Base-by-base conservation (phyloP, 1,139 yeast genomes). In the Hansenula anomala region DNA sequence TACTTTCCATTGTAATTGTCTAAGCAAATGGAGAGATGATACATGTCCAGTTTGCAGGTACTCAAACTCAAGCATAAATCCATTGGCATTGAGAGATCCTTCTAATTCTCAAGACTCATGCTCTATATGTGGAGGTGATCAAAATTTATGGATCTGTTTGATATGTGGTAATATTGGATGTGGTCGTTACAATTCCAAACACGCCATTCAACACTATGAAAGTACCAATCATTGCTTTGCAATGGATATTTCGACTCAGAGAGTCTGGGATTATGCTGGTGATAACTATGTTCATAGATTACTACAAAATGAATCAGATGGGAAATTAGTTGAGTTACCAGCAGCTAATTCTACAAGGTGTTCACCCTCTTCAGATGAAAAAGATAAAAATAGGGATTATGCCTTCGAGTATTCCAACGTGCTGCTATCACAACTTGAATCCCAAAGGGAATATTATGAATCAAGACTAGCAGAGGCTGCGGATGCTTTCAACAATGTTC, bases 201-300 rank as follows among this genome's bases (percentile, higher is more conserved):
- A 90, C 63, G 95, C 96, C 0, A 75, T 86, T 35, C 77, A 81
- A 47, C 97, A 90, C 60, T 89, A 78, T 59, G 75, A 80, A 16
- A 67, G 67, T 14, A 81, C 95, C 0, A 83, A 86, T 4, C 97
- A 90, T 60, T 86, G 96, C 55, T 90, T 87, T 63, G 86, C 96
- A 0, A 88, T 90, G 96, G 96, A 89, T 56, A 67, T 85, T 33
- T 66, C 70, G 15, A 78, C 95, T 0, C 94, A 90, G 44, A 67
- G 97, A 36, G 96, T 90, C 2, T 90, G 97, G 97, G 97, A 90
- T 58, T 90, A 90, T 58, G 90, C 92, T 0, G 92, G 92, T 2
- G 97, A 90, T 56, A 80, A 80, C 46, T 90, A 89, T 59, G 97
- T 90, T 6, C 97, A 90, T 61, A 66, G 97, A 37, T 63, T 90